These are phyloP conservation scores for Thelonectria rubi DNA, from an alignment of 2,329 filamentous ascomycete species.

Conservation along the genomic window DNA sequence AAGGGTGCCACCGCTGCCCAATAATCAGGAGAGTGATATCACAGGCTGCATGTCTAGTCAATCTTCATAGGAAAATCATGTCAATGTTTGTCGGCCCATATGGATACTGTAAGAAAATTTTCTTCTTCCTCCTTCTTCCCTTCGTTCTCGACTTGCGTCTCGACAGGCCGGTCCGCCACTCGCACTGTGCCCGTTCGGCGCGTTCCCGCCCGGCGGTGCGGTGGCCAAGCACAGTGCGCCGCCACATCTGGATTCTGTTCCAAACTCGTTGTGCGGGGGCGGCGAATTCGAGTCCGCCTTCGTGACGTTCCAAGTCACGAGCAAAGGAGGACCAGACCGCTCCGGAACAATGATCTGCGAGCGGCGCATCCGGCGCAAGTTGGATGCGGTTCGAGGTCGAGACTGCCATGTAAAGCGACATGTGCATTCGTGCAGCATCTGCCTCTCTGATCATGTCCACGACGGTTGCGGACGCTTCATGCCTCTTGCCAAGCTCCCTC, in stretches of 20 bases:
- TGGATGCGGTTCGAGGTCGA: neutral
- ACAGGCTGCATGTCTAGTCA: neutral
- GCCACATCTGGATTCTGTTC: neutral
- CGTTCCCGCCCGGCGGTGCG: neutral
- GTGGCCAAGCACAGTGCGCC: conserved; percentile 12
- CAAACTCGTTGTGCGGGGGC: conserved; percentile 12
- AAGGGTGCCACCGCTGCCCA: neutral
- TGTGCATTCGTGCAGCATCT: no score
- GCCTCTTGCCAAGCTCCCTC: neutral
- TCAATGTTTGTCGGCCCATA: neutral
- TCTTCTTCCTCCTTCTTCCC: conserved; percentile 3
- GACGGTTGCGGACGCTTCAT: no score
- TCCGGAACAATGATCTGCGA: neutral
- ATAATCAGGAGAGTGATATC: neutral
- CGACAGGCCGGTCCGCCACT: neutral
- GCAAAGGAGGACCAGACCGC: neutral
- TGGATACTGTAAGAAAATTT: neutral
- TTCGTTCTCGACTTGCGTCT: conserved; percentile 12
- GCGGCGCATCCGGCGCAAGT: neutral
- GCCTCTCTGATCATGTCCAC: no score
- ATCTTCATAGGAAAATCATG: neutral
- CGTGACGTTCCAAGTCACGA: neutral
- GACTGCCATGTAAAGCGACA: no score
- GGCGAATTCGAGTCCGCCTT: conserved; percentile 1
- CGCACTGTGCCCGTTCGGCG: conserved; percentile 20